Conservation (phyloP, 208 protist genomes). For the Leishmania major region DNA sequence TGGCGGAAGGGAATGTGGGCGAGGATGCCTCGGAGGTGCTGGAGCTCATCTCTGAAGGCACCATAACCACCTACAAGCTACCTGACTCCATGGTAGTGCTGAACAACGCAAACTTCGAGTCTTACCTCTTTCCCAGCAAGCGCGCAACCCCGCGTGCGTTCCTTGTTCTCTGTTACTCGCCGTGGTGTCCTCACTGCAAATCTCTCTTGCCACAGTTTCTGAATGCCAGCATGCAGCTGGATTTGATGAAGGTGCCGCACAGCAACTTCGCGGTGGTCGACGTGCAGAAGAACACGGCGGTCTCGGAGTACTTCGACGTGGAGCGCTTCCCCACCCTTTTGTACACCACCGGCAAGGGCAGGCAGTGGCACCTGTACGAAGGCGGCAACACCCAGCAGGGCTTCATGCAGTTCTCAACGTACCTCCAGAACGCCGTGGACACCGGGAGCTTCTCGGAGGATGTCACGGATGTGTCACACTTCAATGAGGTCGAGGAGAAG, state of each 20-base stretch:
- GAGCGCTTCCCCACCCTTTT: slow-evolving; percentile 65
- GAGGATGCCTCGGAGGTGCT: slow-evolving; percentile 17
- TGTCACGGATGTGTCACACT: slow-evolving; percentile 46
- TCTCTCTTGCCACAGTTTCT: slow-evolving; percentile 64
- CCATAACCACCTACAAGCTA: slow-evolving; percentile 34
- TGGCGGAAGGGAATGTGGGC: slow-evolving; percentile 22
- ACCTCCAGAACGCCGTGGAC: slow-evolving; percentile 49
- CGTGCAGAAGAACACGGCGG: slow-evolving; percentile 41
- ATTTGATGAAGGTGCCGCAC: slow-evolving; percentile 25
- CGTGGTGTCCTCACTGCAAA: slow-evolving; percentile 88
- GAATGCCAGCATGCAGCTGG: slow-evolving; percentile 58
- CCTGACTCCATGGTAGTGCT: slow-evolving; percentile 43
- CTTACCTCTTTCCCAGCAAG: slow-evolving; percentile 56
- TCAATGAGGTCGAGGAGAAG: slow-evolving; percentile 42
- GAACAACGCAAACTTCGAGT: slow-evolving; percentile 63
- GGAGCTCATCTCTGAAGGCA: slow-evolving; percentile 31
- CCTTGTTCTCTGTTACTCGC: slow-evolving; percentile 82
- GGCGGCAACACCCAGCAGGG: slow-evolving; percentile 49
- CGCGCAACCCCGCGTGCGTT: slow-evolving; percentile 41
- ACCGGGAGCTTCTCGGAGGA: slow-evolving; percentile 67
- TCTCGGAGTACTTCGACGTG: slow-evolving; percentile 63
- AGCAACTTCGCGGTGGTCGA: slow-evolving; percentile 62
- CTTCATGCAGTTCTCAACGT: slow-evolving; percentile 66
- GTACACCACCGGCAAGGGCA: slow-evolving; percentile 78
- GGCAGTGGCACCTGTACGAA: slow-evolving; percentile 56